These are phyloP conservation scores for Suillus subalutaceus DNA, from an alignment of 768 basidiomycete genomes.

Conservation along the genomic window DNA sequence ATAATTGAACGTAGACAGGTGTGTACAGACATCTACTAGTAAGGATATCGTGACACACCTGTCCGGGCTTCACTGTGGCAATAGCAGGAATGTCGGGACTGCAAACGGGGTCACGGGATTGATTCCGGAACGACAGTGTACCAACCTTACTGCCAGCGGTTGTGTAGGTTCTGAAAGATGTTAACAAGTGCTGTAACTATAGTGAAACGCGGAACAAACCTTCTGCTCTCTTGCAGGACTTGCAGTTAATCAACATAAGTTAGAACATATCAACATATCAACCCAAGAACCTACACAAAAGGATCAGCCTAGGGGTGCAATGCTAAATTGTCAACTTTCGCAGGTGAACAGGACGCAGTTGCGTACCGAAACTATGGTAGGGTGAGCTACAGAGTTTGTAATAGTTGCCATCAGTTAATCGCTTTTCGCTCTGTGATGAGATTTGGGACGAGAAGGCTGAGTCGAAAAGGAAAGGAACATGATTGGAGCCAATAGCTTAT, in stretches of 20 bases:
- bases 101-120: conserved; percentile 5
- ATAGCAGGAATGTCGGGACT: conserved; percentile 69
- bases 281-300: conserved; percentile 51
- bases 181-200: not conserved
- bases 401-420: conserved; percentile 52
- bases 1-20: not conserved
- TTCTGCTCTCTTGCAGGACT: conserved; percentile 58
- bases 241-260: conserved; percentile 15
- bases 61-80: conserved; percentile 63
- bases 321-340: conserved; percentile 3
- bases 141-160: conserved; percentile 72
- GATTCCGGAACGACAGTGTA: not conserved
- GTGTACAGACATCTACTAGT: not conserved
- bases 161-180: conserved; percentile 56
- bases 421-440: not conserved
- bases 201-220: conserved; percentile 36
- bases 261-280: not conserved
- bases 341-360: not conserved
- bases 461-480: conserved; percentile 1
- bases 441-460: not conserved
- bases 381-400: conserved; percentile 62
- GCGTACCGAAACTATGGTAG: conserved; percentile 58
- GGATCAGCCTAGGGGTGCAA: conserved; percentile 57
- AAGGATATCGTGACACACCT: conserved; percentile 35
- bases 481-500: conserved; percentile 1